Base-by-base conservation (phyloP, 371 early-diverging fungal genomes). In the Mucor irregularis region DNA sequence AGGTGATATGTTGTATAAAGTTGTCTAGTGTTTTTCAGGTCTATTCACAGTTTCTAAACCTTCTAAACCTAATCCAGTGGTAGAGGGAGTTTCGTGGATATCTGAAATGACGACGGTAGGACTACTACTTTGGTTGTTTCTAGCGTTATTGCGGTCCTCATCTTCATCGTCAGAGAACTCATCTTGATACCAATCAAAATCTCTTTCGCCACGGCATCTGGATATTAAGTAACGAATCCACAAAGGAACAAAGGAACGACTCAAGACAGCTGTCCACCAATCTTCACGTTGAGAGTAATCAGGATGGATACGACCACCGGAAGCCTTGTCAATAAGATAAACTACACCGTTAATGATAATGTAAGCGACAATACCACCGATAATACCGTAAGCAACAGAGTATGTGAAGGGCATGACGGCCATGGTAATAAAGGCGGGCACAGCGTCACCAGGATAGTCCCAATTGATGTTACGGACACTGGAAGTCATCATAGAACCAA, bases 401-500 rank as follows among this genome's bases (percentile, higher is more conserved):
- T 88, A 90, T 4, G 87, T 83, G 48, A 91, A 80, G 1, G 90
- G 90, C 78, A 91, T 90, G 53, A 91, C 61, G 19, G 86, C 80
- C 46, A 91, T 81, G n/a, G 89, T 87, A 37, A 90, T 65, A 64
- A 90, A 90, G 1, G 90, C 86, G 0, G 90, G 90, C 38, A 91
- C 78, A 19, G 84, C 83, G 59, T 91, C 89, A 7, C 89, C 88
- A 39, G 85, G 71, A 63, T 90, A 88, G 26, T 84, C 78, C 90
- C 89, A 90, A 66, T 90, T 90, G 66, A 91, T 85, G 44, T 85
- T 73, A 7, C 81, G 73, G 9, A 87, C 78, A 50, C 79, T 76
- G 19, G 84, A 78, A 56, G 80, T 68, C 92, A 92, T 92, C 87
- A 92, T 81, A 17, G 81, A 83, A 5, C 92, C 92, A 11, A 92